These are phyloP conservation scores for Globisporangium paroecandrum DNA, from an alignment of 352 stramenopile species.

Conservation along the genomic window DNA sequence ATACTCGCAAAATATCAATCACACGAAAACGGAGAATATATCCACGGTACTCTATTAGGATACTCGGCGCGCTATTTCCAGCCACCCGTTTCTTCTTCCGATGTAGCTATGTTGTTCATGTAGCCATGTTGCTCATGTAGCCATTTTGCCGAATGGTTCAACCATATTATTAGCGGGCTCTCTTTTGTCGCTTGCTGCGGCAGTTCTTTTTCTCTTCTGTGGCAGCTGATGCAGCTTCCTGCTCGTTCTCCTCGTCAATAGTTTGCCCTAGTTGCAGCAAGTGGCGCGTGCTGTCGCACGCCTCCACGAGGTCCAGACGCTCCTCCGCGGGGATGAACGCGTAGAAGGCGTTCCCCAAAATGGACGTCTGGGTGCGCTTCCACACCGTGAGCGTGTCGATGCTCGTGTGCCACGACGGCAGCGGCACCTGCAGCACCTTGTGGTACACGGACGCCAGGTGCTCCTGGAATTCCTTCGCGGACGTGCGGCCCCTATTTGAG, in stretches of 20 bases:
- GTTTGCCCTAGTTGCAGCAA: constrained; percentile 26
- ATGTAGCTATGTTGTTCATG: background rate
- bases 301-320: constrained; percentile 61
- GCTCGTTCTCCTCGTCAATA: constrained; percentile 3
- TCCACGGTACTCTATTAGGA: background rate
- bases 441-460: constrained; percentile 90
- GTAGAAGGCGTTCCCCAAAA: constrained; percentile 78
- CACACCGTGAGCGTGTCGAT: constrained; percentile 92
- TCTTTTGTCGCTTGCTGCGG: background rate
- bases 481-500: constrained; percentile 80
- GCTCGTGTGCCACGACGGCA: constrained; percentile 92
- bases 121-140: background rate
- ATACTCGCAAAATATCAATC: background rate
- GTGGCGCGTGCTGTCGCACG: constrained; percentile 63
- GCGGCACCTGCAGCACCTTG: constrained; percentile 88
- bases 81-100: background rate
- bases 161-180: background rate
- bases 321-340: constrained; percentile 75
- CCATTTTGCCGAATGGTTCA: background rate
- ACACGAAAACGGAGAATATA: background rate
- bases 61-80: background rate
- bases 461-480: constrained; percentile 90
- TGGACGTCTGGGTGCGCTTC: constrained; percentile 91
- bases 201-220: background rate
- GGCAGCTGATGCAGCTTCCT: constrained; percentile 4